Evolutionary conservation across 805 yeast species (phyloP), one percentile per base, ranked within the genome.

Genomic region (Diddensiella transvaalensis): DNA sequence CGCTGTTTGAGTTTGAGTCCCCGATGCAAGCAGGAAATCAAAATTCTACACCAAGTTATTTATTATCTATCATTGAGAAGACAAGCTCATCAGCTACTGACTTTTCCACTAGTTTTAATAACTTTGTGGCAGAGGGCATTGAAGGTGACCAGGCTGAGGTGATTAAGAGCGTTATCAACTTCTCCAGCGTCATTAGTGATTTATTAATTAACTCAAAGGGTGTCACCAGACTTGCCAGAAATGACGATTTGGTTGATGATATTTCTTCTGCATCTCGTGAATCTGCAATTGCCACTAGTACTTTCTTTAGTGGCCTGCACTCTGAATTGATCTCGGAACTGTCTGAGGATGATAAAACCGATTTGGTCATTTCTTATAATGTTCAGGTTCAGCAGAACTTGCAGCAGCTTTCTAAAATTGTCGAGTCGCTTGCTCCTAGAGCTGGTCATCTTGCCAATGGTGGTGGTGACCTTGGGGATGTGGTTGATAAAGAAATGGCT

Each of bases 21-120:
- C 87, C 93, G 24, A 78, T 84, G 79, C 87, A 85, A 65, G 87
- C 88, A 3, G 93, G 93, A 47, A 86, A 85, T 61, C 79, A 81
- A 55, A 82, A 81, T 62, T 75, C 93, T 1, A 78, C 91, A 0
- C 86, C 91, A 2, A 82, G 78, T 54, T 83, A 78, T 57, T 65
- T 84, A 19, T 69, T 82, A 30, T 82, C 91, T 0, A 70, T 86
- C 36, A 71, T 83, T 53, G 96, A 89, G 61, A 77, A 82, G 54
- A 76, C 84, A 17, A 78, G 87, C 0, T 77, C 80, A 35, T 70
- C 78, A 13, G 88, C 90, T 0, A 86, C 90, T 3, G 90, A 84
- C 35, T 87, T 89, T 65, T 85, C 95, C 3, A 78, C 82, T 22
- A 79, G 83, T 4, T 87, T 87, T 71, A 86, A 83, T 62, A 75